Conservation (phyloP, 805 yeast species). For the Myxozyma udenii region DNA sequence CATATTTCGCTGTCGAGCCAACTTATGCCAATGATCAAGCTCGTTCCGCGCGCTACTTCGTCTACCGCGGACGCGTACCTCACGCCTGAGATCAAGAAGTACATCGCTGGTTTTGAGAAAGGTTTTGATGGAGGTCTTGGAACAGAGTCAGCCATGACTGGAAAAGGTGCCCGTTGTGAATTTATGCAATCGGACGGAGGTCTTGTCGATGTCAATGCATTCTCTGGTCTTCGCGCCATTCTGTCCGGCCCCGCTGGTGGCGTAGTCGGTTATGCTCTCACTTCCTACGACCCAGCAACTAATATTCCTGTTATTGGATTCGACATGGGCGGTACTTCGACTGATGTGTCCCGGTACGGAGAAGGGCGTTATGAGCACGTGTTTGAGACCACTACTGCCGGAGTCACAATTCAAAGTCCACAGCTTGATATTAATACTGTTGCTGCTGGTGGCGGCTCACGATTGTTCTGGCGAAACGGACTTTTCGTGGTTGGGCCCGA, state of each 20-base stretch:
- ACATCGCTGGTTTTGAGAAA: slow-evolving; percentile 56
- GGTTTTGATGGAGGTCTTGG: slow-evolving; percentile 58
- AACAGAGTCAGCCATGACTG: slow-evolving; percentile 32
- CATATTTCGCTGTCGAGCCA: slow-evolving; percentile 67
- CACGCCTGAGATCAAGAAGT: slow-evolving; percentile 71
- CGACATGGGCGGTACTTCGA: slow-evolving; percentile 91
- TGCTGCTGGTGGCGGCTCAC: slow-evolving; percentile 83
- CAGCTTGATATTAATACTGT: slow-evolving; percentile 78
- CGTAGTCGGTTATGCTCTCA: slow-evolving; percentile 85
- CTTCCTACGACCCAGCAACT: slow-evolving; percentile 62
- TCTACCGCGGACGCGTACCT: slow-evolving; percentile 79
- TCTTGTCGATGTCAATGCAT: slow-evolving; percentile 73
- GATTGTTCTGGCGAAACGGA: slow-evolving; percentile 64
- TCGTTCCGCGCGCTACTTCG: slow-evolving; percentile 71
- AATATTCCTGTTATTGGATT: slow-evolving; percentile 69
- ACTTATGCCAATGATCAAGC: slow-evolving; percentile 75
- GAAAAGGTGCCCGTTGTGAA: slow-evolving; percentile 48
- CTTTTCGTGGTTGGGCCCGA: slow-evolving; percentile 82
- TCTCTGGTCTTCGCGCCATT: slow-evolving; percentile 85
- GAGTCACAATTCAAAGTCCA: slow-evolving; percentile 78
- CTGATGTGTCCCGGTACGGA: slow-evolving; percentile 75
- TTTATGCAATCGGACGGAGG: slow-evolving; percentile 99
- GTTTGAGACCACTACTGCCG: slow-evolving; percentile 80
- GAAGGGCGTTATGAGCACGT: slow-evolving; percentile 71
- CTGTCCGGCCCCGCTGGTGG: slow-evolving; percentile 98